Percentiles rank a stretch among this genome's conserved stretches.
Conservation (phyloP, 306 rosid species). For the Senna siamea region DNA sequence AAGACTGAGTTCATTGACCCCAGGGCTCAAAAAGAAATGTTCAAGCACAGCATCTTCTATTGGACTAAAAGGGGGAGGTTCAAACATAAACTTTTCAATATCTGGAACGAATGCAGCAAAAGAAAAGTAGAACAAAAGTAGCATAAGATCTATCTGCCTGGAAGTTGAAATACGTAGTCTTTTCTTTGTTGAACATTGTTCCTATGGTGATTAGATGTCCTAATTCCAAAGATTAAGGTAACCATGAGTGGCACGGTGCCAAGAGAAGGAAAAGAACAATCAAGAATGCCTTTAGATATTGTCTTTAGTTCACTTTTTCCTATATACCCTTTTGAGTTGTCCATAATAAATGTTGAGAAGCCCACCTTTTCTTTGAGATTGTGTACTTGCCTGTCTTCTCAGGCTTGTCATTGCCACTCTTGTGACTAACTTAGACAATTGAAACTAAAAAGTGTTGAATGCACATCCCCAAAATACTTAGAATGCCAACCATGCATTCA, state of each 20-base stretch:
- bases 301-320: neutral
- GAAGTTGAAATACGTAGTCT: neutral
- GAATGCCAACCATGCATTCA: too few relatives aligned
- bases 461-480: too few relatives aligned
- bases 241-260: neutral
- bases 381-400: too few relatives aligned
- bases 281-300: neutral
- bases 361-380: too few relatives aligned
- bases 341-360: too few relatives aligned
- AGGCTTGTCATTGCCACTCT: too few relatives aligned
- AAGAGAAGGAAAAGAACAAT: too few relatives aligned
- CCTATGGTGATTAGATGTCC: neutral
- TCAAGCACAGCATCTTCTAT: neutral
- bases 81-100: constrained; percentile 10
- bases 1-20: constrained; percentile 10
- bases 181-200: constrained; percentile 4
- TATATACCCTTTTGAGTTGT: too few relatives aligned
- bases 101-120: constrained; percentile 1
- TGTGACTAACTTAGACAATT: too few relatives aligned
- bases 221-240: neutral
- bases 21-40: constrained; percentile 21
- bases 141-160: neutral
- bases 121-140: neutral
- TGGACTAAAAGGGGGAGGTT: constrained; percentile 18
- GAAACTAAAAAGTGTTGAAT: too few relatives aligned